Percentiles rank a stretch among this genome's conserved stretches.
These are phyloP conservation scores for Cladosporium sp. DNA, from an alignment of 2,329 filamentous ascomycete species.

Conservation along the genomic window DNA sequence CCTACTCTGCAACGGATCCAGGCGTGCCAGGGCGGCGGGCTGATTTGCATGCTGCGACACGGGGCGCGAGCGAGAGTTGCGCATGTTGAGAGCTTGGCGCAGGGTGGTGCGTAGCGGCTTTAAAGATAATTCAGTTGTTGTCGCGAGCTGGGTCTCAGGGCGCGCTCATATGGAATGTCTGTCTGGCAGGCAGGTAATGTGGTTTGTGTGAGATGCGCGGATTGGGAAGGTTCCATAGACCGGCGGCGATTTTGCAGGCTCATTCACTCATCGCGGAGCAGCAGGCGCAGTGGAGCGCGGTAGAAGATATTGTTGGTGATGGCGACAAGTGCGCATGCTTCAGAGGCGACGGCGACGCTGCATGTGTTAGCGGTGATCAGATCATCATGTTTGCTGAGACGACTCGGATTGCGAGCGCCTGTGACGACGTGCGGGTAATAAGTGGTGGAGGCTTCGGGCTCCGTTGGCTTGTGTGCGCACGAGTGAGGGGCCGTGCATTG, in stretches of 20 bases:
- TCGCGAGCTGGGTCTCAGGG: constrained; percentile 1
- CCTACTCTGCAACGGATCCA: constrained; percentile 32
- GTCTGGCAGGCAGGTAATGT: neutral
- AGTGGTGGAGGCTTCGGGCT: neutral
- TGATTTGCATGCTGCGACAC: constrained; percentile 30
- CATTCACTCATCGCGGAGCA: constrained; percentile 18
- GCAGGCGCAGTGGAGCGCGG: constrained; percentile 15
- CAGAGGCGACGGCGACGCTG: neutral
- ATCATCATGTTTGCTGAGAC: constrained; percentile 12
- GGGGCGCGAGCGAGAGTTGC: constrained; percentile 29
- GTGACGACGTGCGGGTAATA: constrained; percentile 11
- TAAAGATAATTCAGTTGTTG: constrained; percentile 7
- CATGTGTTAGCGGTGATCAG: neutral
- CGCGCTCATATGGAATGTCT: constrained; percentile 6
- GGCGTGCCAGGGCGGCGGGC: constrained; percentile 16
- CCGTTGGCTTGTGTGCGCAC: neutral
- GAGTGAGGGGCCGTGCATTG: constrained; percentile 2
- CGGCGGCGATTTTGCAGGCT: constrained; percentile 10
- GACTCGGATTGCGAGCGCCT: neutral
- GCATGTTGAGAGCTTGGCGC: constrained; percentile 44
- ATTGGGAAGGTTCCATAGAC: constrained; percentile 14
- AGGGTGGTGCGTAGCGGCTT: constrained; percentile 46
- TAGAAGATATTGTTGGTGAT: constrained; percentile 1
- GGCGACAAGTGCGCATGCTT: constrained; percentile 14
- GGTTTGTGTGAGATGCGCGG: neutral